These are phyloP conservation scores for Trypanosoma rangeli DNA, from an alignment of 208 protist species.

Conservation along the genomic window DNA sequence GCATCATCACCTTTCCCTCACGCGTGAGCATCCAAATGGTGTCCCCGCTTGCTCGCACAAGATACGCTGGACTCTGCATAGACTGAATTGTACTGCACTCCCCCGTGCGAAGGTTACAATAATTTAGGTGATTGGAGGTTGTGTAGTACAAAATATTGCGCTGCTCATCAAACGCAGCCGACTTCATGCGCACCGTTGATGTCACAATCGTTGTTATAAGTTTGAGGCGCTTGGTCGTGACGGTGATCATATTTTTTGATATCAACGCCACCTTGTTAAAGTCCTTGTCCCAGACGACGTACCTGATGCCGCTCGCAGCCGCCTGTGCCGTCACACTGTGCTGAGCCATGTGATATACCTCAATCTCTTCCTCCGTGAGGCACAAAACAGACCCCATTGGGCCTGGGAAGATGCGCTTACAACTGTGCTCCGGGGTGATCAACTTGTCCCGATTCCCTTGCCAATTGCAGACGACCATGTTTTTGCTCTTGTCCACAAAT, in stretches of 20 bases:
- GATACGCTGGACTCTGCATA: conserved; percentile 95
- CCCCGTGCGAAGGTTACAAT: conserved; percentile 89
- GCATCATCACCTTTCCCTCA: conserved; percentile 79
- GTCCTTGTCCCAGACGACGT: conserved; percentile 95
- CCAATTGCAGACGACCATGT: conserved; percentile 87
- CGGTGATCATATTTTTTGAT: conserved; percentile 84
- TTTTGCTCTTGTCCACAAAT: conserved; percentile 82
- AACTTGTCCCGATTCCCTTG: conserved; percentile 82
- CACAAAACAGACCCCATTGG: conserved; percentile 80
- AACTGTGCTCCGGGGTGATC: conserved; percentile 49
- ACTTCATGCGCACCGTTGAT: conserved; percentile 95
- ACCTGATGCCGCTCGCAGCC: conserved; percentile 74
- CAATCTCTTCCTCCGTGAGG: conserved; percentile 80
- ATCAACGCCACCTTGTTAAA: conserved; percentile 92
- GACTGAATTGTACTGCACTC: conserved; percentile 98
- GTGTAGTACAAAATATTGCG: conserved; percentile 98
- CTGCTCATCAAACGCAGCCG: conserved; percentile 87
- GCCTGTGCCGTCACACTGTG: conserved; percentile 67
- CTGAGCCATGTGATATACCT: conserved; percentile 96
- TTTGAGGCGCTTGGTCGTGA: conserved; percentile 92
- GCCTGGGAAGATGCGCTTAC: conserved; percentile 74
- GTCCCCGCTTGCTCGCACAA: conserved; percentile 88
- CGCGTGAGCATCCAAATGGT: conserved; percentile 92
- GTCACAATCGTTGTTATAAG: conserved; percentile 91
- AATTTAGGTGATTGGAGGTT: conserved; percentile 99